Evolutionary conservation across 1,139 yeast species (phyloP), one percentile per base, ranked within the genome.

Genomic region (Sugiyamaella sp.): DNA sequence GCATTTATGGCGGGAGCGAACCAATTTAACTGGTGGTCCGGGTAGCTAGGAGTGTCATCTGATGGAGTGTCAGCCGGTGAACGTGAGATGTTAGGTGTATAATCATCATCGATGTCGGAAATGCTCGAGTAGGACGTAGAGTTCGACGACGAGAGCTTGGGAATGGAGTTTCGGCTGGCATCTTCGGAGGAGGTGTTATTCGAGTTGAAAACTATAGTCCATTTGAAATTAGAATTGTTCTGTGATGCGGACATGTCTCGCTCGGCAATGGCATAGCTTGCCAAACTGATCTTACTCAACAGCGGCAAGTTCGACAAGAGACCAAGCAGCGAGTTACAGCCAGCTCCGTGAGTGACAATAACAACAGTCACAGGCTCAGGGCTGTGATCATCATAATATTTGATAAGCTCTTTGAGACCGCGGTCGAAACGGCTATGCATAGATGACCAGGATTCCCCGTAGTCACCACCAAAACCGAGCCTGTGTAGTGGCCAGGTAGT

Each of bases 301-400:
- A 70, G 60, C 4, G 76, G 75, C 49, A 58, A 60, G 37, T 66
- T 62, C 6, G 65, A 55, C 21, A 72, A 52, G 14, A 63, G 63
- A 9, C 73, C 74, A 27, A 72, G 60, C 49, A 72, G 57, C 8
- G 76, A 69, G 49, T 72, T 73, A 57, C 74, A 70, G 0, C 73
- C 71, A 2, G 76, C 75, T 0, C 76, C 76, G 53, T 73, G 76
- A 12, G 75, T 69, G 6, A 73, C 75, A 17, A 73, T 51, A 1
- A 72, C 57, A 4, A 70, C 61, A 2, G 68, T 63, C n/a, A 57
- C 50, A 25, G 56, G 46, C 6, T 25, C 51, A 9, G 35, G n/a
- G 6, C 21, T 17, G 29, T 52, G 43, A 29, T 44, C 24, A 47
- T 44, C 55, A 54, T 68, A 69, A 56, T 56, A 56, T 4, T 52